Evolutionary conservation across 2,329 filamentous ascomycete species (phyloP).

Genomic region (Ceratocystis papillata): DNA sequence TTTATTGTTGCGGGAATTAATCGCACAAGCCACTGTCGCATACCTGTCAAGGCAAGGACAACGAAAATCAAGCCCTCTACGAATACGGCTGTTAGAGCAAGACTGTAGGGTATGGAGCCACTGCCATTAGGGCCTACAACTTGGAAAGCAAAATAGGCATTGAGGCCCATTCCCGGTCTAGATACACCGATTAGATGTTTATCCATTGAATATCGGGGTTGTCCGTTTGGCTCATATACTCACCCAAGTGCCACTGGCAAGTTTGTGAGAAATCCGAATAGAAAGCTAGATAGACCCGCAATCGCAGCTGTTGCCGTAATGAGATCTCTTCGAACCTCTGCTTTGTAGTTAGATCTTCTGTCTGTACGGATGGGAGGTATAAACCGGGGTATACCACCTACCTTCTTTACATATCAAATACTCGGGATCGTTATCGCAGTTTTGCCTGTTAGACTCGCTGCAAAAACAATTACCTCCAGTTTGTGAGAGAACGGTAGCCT

Average conservation of each 20-base stretch:
- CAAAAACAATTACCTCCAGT: conserved; percentile 70
- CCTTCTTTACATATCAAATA: conserved; percentile 41
- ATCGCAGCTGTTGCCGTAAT: conserved; percentile 78
- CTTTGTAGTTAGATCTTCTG: background rate
- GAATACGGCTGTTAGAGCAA: conserved; percentile 54
- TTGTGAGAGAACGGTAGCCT: conserved; percentile 62
- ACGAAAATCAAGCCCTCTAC: conserved; percentile 55
- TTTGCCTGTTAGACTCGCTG: conserved; percentile 34
- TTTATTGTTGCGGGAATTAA: conserved; percentile 55
- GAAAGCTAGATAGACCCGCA: conserved; percentile 60
- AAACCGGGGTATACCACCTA: conserved; percentile 27
- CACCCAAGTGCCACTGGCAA: conserved; percentile 46
- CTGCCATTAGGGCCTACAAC: conserved; percentile 51
- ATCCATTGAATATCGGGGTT: conserved; percentile 4
- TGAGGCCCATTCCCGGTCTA: conserved; percentile 57
- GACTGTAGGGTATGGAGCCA: conserved; percentile 46
- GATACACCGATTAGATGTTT: background rate
- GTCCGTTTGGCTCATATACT: conserved; percentile 22
- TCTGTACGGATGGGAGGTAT: background rate
- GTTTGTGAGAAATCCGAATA: conserved; percentile 72
- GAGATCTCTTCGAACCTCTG: conserved; percentile 59
- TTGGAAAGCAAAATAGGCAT: conserved; percentile 58
- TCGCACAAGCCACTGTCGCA: conserved; percentile 62
- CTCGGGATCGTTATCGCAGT: conserved; percentile 40
- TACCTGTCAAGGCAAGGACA: conserved; percentile 52